Percentiles rank a stretch among this genome's conserved stretches.
Conservation (phyloP, 2,329 filamentous ascomycete genomes). For the Trichoderma afroharzianum region DNA sequence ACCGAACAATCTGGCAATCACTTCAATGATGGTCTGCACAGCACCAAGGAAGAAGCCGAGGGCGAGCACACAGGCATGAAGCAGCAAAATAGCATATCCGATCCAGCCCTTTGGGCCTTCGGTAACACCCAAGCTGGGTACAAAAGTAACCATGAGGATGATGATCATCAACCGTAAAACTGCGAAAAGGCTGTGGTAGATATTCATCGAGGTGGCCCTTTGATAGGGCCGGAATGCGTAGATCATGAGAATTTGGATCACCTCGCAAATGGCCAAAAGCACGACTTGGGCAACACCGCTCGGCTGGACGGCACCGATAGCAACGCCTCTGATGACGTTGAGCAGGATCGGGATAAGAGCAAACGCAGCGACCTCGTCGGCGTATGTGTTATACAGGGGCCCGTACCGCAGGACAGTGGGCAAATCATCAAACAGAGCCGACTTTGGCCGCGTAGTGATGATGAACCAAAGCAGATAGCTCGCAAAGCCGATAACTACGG, state of each 20-base stretch:
- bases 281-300: constrained; percentile 93
- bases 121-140: constrained; percentile 73
- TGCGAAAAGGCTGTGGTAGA: constrained; percentile 85
- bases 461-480: constrained; percentile 80
- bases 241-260: constrained; percentile 81
- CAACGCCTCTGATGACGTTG: constrained; percentile 80
- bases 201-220: constrained; percentile 92
- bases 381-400: constrained; percentile 95
- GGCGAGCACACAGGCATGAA: constrained; percentile 80
- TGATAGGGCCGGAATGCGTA: constrained; percentile 90
- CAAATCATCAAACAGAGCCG: constrained; percentile 88
- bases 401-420: constrained; percentile 86
- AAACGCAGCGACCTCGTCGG: constrained; percentile 86
- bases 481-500: constrained; percentile 69
- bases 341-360: constrained; percentile 82
- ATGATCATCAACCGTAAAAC: constrained; percentile 71
- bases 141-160: constrained; percentile 76
- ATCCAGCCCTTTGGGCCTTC: constrained; percentile 89
- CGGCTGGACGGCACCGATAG: constrained; percentile 87
- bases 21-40: constrained; percentile 84
- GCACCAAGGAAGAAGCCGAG: constrained; percentile 94
- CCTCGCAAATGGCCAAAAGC: constrained; percentile 87
- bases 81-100: constrained; percentile 82
- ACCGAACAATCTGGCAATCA: constrained; percentile 75
- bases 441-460: constrained; percentile 73